A percentile compares a stretch with the other conserved stretches of the same genome.
Evolutionary conservation across 2,329 filamentous ascomycete genomes (phyloP).

Genomic region (Ramularia collo-cygni): DNA sequence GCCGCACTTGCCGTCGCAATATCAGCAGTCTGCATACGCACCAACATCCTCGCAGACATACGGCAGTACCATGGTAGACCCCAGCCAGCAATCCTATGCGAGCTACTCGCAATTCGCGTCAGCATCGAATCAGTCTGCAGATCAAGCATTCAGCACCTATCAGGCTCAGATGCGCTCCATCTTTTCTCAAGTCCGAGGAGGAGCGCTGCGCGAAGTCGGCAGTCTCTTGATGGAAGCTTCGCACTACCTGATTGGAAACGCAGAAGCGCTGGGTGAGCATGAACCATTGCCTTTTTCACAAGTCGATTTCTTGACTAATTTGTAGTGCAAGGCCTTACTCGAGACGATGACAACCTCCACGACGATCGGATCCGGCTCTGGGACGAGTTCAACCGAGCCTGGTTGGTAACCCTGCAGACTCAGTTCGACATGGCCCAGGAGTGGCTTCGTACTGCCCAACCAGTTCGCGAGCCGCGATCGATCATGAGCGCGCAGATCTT

Average conservation of each 20-base stretch:
- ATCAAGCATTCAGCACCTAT: constrained; percentile 62
- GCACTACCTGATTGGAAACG: constrained; percentile 60
- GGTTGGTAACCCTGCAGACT: constrained; percentile 74
- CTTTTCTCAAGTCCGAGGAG: constrained; percentile 63
- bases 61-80: constrained; percentile 47
- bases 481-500: constrained; percentile 64
- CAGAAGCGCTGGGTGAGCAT: constrained; percentile 57
- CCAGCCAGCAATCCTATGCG: constrained; percentile 33
- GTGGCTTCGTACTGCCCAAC: constrained; percentile 52
- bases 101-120: constrained; percentile 21
- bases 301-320: constrained; percentile 30
- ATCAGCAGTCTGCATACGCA: constrained; percentile 54
- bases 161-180: constrained; percentile 53
- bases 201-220: constrained; percentile 54
- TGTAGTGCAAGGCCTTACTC: constrained; percentile 60
- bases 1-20: constrained; percentile 60
- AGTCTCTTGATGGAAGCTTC: constrained; percentile 55
- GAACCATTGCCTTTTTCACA: constrained; percentile 27
- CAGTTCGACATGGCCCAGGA: constrained; percentile 68
- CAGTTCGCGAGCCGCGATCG: constrained; percentile 50
- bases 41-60: constrained; percentile 49
- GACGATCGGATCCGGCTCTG: constrained; percentile 75
- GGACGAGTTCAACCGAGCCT: constrained; percentile 91
- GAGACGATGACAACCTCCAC: constrained; percentile 72
- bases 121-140: constrained; percentile 33